These are phyloP conservation scores for Davidsoniella eucalypti DNA, from an alignment of 2,329 filamentous ascomycete genomes.

Conservation along the genomic window DNA sequence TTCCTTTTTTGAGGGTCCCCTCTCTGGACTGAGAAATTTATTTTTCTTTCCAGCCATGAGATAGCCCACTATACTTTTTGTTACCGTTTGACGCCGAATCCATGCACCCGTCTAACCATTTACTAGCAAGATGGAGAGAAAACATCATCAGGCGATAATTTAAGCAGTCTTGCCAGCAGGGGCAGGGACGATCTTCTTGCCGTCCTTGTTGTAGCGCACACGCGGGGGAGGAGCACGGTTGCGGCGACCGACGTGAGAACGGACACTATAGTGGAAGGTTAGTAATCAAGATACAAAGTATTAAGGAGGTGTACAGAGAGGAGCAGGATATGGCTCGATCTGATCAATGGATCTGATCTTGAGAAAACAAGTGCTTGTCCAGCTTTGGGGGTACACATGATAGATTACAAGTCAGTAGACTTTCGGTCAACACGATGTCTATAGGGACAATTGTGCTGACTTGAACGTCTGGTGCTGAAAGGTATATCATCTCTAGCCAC, in stretches of 20 bases:
- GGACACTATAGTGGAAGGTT: conserved; percentile 50
- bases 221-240: conserved; percentile 97
- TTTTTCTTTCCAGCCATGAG: conserved; percentile 9
- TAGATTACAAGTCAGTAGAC: neutral
- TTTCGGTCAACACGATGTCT: neutral
- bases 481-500: neutral
- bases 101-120: neutral
- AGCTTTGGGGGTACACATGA: conserved; percentile 7
- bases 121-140: neutral
- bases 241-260: conserved; percentile 88
- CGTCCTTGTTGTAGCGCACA: conserved; percentile 99
- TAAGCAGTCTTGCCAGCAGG: conserved; percentile 48
- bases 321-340: neutral
- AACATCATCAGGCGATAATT: neutral
- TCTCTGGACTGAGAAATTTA: conserved; percentile 8
- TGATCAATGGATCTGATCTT: no score
- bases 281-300: conserved; percentile 19
- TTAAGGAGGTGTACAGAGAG: neutral
- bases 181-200: conserved; percentile 96
- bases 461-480: neutral
- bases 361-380: neutral
- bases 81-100: conserved; percentile 11
- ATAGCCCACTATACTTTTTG: conserved; percentile 11
- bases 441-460: neutral
- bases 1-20: conserved; percentile 6